Percentiles rank a stretch among this genome's conserved stretches.
Evolutionary conservation across 2,329 filamentous ascomycete species (phyloP).

Genomic region (Exophiala sp.): DNA sequence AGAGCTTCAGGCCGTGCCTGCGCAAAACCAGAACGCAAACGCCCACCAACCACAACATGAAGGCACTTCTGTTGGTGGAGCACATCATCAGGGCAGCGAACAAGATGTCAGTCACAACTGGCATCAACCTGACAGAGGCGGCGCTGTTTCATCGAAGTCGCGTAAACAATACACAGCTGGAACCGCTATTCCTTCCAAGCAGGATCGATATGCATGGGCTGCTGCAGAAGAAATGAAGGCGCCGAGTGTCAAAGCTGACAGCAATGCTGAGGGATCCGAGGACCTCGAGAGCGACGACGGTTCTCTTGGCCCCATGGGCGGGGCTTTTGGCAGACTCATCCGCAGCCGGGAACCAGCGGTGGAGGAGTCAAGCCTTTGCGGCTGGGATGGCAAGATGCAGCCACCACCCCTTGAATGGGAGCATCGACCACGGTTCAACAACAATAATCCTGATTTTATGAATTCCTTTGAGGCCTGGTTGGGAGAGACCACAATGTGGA

Average conservation of each 20-base stretch:
- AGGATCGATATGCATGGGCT: constrained; percentile 10
- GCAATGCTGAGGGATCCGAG: constrained; percentile 24
- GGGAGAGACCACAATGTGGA: constrained; percentile 6
- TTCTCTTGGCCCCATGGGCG: constrained; percentile 10
- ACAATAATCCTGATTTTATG: constrained; percentile 21
- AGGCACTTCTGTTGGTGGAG: background rate
- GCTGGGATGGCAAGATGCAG: constrained; percentile 44
- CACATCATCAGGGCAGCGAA: background rate
- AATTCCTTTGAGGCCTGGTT: constrained; percentile 33
- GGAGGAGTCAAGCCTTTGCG: constrained; percentile 23
- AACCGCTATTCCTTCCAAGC: background rate
- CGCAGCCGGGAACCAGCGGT: constrained; percentile 2
- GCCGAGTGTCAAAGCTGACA: constrained; percentile 10
- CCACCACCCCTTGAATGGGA: constrained; percentile 47
- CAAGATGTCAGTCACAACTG: background rate
- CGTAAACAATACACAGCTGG: background rate
- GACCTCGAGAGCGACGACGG: constrained; percentile 13
- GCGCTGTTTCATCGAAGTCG: background rate
- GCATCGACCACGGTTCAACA: constrained; percentile 34
- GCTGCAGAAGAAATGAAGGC: constrained; percentile 12
- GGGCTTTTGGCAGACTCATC: constrained; percentile 18
- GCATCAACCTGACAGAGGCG: background rate
- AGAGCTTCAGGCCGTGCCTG: background rate
- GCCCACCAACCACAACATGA: background rate
- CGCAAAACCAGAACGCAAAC: background rate